Conservation (phyloP, 1,284 basidiomycete species). For the Rhodotorula sp. region DNA sequence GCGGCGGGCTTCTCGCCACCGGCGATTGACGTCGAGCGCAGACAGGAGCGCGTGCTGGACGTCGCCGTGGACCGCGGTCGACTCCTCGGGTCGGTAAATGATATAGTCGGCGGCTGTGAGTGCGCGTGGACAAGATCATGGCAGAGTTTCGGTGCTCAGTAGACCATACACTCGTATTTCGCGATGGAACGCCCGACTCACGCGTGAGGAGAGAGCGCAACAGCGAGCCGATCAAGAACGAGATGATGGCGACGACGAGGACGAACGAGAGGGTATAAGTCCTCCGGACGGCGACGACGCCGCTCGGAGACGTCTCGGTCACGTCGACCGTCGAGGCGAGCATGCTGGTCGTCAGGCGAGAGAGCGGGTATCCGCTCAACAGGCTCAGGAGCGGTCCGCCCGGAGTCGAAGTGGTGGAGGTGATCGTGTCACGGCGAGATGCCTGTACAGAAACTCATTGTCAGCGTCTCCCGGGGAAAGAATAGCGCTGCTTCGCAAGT, state of each 20-base stretch:
- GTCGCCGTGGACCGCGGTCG: conserved; percentile 10
- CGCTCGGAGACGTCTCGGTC: conserved; percentile 13
- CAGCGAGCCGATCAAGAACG: conserved; percentile 86
- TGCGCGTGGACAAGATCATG: not conserved
- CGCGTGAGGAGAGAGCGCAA: conserved; percentile 80
- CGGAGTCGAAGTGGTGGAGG: conserved; percentile 13
- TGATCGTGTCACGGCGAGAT: conserved; percentile 22
- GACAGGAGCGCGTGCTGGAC: conserved; percentile 41
- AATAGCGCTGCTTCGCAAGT: too few relatives aligned
- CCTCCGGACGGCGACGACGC: conserved; percentile 3
- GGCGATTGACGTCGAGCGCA: conserved; percentile 40
- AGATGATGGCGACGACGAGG: conserved; percentile 76
- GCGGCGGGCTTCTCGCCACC: conserved; percentile 38
- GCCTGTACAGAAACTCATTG: not conserved
- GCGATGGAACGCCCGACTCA: conserved; percentile 57
- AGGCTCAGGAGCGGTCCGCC: conserved; percentile 27
- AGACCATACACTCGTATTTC: not conserved
- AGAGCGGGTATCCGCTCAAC: conserved; percentile 31
- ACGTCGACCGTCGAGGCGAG: conserved; percentile 26
- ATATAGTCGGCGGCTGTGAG: conserved; percentile 40
- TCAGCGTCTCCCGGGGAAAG: too few relatives aligned
- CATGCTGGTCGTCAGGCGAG: conserved; percentile 28
- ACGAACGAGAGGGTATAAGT: conserved; percentile 54
- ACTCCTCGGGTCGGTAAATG: conserved; percentile 27
- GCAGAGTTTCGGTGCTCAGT: not conserved